These are phyloP conservation scores for Cordyceps cateniannulata DNA, from an alignment of 2,329 filamentous ascomycete genomes.

Conservation along the genomic window DNA sequence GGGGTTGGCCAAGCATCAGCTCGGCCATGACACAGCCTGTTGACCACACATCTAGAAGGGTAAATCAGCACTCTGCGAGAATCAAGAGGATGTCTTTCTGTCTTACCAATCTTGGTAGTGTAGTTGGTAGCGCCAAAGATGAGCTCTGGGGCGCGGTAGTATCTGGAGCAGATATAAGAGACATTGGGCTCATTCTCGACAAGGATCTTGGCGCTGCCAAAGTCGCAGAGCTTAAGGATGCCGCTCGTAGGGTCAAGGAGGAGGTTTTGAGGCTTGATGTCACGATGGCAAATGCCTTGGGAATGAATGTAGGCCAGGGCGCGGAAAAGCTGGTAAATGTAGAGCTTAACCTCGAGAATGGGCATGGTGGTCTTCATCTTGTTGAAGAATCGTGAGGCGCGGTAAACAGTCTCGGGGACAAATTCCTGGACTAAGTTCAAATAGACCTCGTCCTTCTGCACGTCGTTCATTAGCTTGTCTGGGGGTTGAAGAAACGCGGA, in stretches of 20 bases:
- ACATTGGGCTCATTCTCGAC: constrained; percentile 99
- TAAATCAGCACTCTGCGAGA: constrained; percentile 33
- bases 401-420: constrained; percentile 96
- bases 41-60: constrained; percentile 95
- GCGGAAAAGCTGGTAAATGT: constrained; percentile 98
- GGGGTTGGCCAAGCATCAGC: constrained; percentile 93
- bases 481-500: not conserved
- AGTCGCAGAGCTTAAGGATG: constrained; percentile 95
- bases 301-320: constrained; percentile 98
- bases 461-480: constrained; percentile 5
- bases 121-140: constrained; percentile 99
- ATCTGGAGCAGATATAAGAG: constrained; percentile 98
- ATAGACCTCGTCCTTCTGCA: constrained; percentile 94
- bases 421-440: constrained; percentile 97
- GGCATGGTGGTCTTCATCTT: constrained; percentile 99
- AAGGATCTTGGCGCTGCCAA: constrained; percentile 96
- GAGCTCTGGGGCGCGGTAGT: constrained; percentile 95
- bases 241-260: constrained; percentile 87
- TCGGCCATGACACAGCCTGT: constrained; percentile 99
- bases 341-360: constrained; percentile 96
- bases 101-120: constrained; percentile 96
- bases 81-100: not conserved
- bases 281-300: constrained; percentile 96
- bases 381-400: constrained; percentile 97
- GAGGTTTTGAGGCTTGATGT: constrained; percentile 98